phyloP scores from a whole-genome alignment of 2,329 filamentous ascomycete species.

The Calonectria fujianensis region DNA sequence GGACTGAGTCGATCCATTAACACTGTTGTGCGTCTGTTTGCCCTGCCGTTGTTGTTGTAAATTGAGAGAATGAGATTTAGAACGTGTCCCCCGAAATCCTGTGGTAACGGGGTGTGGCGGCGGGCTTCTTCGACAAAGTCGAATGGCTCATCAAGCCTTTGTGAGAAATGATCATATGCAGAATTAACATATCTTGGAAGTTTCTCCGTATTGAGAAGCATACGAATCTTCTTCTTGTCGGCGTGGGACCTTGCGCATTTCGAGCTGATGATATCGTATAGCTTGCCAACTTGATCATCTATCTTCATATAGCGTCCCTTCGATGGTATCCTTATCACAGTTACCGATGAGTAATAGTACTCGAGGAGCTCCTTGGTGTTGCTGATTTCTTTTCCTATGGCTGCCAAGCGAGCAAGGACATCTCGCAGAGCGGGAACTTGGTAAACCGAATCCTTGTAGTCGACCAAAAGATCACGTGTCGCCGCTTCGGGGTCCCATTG shows the following conservation, averaged over 20 bases:
- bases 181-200: constrained; percentile 29
- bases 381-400: constrained; percentile 5
- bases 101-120: constrained; percentile 11
- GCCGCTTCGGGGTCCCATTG: constrained; percentile 29
- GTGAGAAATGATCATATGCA: constrained; percentile 32
- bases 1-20: background rate
- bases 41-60: constrained; percentile 2
- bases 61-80: constrained; percentile 36
- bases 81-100: constrained; percentile 31
- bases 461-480: constrained; percentile 9
- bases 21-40: background rate
- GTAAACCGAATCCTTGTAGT: constrained; percentile 21
- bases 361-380: constrained; percentile 32
- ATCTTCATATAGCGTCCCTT: constrained; percentile 39
- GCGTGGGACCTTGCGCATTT: constrained; percentile 28
- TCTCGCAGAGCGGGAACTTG: constrained; percentile 20
- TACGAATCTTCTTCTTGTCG: constrained; percentile 31
- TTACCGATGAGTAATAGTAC: constrained; percentile 37
- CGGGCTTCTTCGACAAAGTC: constrained; percentile 33
- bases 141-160: constrained; percentile 16
- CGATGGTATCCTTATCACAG: constrained; percentile 23
- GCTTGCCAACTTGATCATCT: constrained; percentile 32
- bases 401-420: constrained; percentile 10
- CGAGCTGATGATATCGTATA: constrained; percentile 21
- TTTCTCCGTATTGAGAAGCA: constrained; percentile 30